Evolutionary conservation across 2,329 filamentous ascomycete species (phyloP).

Genomic region (Zymoseptoria ardabiliae): DNA sequence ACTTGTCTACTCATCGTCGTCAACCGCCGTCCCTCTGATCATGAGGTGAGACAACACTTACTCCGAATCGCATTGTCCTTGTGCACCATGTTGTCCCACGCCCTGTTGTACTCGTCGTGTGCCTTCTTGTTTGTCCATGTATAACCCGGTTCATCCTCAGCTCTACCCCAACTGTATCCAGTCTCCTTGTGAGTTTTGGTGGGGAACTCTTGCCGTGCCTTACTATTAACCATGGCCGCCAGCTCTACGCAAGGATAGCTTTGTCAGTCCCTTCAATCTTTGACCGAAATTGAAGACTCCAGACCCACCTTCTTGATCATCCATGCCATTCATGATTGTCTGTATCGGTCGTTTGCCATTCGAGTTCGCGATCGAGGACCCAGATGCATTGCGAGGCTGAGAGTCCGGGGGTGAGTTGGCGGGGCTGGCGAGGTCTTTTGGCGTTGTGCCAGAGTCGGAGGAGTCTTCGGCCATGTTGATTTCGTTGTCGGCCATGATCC

Average conservation of each 20-base stretch:
- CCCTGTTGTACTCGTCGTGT: conserved; percentile 47
- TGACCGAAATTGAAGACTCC: not conserved
- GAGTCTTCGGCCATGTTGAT: not conserved
- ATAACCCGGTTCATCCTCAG: conserved; percentile 41
- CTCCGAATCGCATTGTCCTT: conserved; percentile 34
- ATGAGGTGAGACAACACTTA: conserved; percentile 12
- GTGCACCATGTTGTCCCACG: conserved; percentile 45
- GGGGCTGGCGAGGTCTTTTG: conserved; percentile 29
- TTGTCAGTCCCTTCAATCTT: not conserved
- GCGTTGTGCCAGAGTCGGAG: conserved; percentile 29
- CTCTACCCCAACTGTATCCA: conserved; percentile 29
- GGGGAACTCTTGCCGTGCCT: conserved; percentile 14
- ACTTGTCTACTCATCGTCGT: conserved; percentile 22
- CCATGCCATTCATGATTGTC: conserved; percentile 27
- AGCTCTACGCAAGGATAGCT: conserved; percentile 10
- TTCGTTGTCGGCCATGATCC: not conserved
- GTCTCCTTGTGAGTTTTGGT: conserved; percentile 24
- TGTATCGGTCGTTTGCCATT: conserved; percentile 33
- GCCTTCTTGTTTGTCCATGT: conserved; percentile 52
- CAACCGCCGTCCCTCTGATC: not conserved
- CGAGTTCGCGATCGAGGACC: conserved; percentile 26
- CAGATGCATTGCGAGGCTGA: conserved; percentile 31
- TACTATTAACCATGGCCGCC: conserved; percentile 17
- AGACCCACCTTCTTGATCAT: conserved; percentile 20
- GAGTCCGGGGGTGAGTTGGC: conserved; percentile 48